Base-by-base conservation (phyloP, 1,139 yeast genomes). In the Sugiyamaella novakii region DNA sequence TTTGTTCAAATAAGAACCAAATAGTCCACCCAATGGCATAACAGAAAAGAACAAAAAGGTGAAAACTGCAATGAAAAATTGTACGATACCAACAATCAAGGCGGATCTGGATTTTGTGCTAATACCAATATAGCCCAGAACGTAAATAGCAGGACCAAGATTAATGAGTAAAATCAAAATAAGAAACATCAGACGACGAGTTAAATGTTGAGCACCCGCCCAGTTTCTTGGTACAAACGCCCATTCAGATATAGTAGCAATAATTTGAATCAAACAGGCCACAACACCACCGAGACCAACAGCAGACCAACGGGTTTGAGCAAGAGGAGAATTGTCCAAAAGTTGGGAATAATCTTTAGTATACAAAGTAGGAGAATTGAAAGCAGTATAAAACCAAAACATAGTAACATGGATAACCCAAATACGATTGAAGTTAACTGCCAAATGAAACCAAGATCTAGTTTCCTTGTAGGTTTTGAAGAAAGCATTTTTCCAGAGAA, bases 131-230 rank as follows among this genome's bases (percentile, higher is more conserved):
- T 65, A 87, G 59, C 84, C 84, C 71, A 88, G 88, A 33, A 89
- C 84, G 68, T 87, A 94, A 47, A 88, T 83, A 37, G 89, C 83
- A 36, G 98, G 95, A 60, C 83, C 92, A 68, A 92, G 74, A 71
- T 92, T 92, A 58, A 84, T 65, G 46, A 77, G 73, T 54, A 91
- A 75, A 56, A 91, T 79, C 47, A 81, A 59, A 51, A 84, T 61
- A 67, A 92, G 72, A 67, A 91, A 86, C 75, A 83, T 64, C 63
- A 92, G 76, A 68, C 98, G 86, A 71, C 96, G 86, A 43, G 89
- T 75, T 68, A 92, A 80, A 69, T 88, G 97, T 74, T 92, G 98
- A 70, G 98, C 98, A 71, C 98, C 98, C 28, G 98, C 95, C 98
- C 98, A 92, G 64, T 85, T 83, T 74, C 98, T 84, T 56, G 98